phyloP scores from a whole-genome alignment of 257 asterid genomes.

The Gardenia jasminoides region DNA sequence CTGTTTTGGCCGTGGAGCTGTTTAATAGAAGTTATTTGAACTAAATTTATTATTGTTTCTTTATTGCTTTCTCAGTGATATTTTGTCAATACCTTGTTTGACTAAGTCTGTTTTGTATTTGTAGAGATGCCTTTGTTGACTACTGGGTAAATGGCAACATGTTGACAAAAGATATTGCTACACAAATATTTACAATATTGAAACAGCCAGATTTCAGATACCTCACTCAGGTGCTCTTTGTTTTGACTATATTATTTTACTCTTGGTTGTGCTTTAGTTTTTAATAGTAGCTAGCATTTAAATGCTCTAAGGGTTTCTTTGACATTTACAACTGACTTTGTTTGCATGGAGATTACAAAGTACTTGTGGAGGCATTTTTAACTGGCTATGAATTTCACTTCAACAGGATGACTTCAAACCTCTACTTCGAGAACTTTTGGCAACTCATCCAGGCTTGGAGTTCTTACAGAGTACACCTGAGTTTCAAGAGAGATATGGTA shows the following conservation, averaged over 20 bases:
- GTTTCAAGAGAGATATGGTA: conserved; percentile 99
- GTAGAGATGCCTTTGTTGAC: conserved; percentile 92
- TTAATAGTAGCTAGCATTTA: background rate
- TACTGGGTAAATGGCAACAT: conserved; percentile 83
- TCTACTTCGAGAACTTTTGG: conserved; percentile 89
- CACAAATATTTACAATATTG: conserved; percentile 76
- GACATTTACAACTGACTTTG: background rate
- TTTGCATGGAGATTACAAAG: background rate
- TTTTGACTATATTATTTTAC: background rate
- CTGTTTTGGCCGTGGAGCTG: too few species aligned
- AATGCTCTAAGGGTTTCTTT: background rate
- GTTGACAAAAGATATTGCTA: conserved; percentile 82
- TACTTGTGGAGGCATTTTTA: background rate
- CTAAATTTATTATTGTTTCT: background rate
- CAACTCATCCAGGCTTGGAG: conserved; percentile 98
- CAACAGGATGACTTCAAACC: conserved; percentile 89
- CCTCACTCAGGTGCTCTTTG: conserved; percentile 66
- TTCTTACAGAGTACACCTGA: conserved; percentile 98
- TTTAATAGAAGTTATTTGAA: background rate
- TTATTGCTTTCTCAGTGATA: conserved; percentile 8
- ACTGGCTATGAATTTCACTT: conserved; percentile 7
- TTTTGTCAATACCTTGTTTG: conserved; percentile 17
- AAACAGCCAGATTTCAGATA: conserved; percentile 77
- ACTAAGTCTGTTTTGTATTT: conserved; percentile 20
- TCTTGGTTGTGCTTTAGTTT: background rate